Conservation (phyloP, 192 early-diverging fungal genomes). For the Backusella westeae region DNA sequence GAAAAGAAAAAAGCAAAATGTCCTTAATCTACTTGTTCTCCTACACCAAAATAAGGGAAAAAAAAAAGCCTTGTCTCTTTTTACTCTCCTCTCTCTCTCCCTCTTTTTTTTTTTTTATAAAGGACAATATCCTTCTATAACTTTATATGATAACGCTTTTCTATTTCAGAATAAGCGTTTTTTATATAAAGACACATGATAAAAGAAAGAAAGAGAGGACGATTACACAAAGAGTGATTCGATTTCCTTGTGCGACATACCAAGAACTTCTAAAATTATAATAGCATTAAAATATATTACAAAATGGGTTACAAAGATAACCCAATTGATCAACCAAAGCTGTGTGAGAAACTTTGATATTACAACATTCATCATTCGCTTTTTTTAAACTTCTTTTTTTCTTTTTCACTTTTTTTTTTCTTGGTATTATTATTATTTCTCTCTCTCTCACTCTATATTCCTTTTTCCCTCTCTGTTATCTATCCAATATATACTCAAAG, state of each 20-base stretch:
- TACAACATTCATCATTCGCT: background rate
- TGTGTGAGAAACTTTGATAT: background rate
- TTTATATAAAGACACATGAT: no score
- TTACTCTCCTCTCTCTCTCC: background rate
- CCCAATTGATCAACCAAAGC: background rate
- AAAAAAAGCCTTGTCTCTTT: background rate
- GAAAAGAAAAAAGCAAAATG: background rate
- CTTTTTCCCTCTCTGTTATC: background rate
- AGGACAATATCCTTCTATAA: background rate
- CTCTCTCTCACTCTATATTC: background rate
- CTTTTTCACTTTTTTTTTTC: background rate
- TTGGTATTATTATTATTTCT: background rate
- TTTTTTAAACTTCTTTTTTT: background rate
- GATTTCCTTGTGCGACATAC: background rate
- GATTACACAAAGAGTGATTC: background rate
- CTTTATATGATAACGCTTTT: no score
- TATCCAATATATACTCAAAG: background rate
- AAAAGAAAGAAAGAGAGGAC: no score
- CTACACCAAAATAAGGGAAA: background rate
- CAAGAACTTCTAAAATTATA: background rate
- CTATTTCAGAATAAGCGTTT: no score
- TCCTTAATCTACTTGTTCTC: background rate
- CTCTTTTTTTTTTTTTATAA: background rate
- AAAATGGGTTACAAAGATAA: background rate
- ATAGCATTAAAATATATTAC: background rate